Percentiles rank a stretch among this genome's conserved stretches.
Evolutionary conservation across 352 stramenopile genomes (phyloP).

Genomic region (Phytophthora capsici): DNA sequence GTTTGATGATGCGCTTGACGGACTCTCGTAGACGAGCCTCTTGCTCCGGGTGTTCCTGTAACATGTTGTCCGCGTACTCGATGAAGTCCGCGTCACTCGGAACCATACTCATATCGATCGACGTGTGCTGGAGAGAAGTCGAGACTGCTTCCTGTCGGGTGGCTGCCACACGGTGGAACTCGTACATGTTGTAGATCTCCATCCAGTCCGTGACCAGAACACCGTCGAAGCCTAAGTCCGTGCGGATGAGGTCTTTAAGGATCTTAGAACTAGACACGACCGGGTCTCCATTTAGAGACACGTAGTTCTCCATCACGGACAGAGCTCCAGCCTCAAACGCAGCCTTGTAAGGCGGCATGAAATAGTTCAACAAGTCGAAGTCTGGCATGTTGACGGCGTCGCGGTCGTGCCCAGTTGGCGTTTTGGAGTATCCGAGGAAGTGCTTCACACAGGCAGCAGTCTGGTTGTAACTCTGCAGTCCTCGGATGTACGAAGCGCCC

Average conservation of each 20-base stretch:
- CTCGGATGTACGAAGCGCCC: slow-evolving; percentile 58
- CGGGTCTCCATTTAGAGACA: slow-evolving; percentile 88
- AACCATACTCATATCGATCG: slow-evolving; percentile 93
- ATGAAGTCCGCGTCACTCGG: slow-evolving; percentile 45
- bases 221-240: slow-evolving; percentile 81
- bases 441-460: slow-evolving; percentile 86
- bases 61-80: slow-evolving; percentile 42
- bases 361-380: slow-evolving; percentile 79
- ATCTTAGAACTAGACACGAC: slow-evolving; percentile 78
- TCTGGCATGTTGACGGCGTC: slow-evolving; percentile 28
- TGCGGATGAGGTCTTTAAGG: slow-evolving; percentile 71
- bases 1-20: slow-evolving; percentile 57
- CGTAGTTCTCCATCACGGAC: slow-evolving; percentile 93
- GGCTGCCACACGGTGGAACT: slow-evolving; percentile 52
- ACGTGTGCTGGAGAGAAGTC: slow-evolving; percentile 61
- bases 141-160: slow-evolving; percentile 45
- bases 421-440: slow-evolving; percentile 76
- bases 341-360: slow-evolving; percentile 76
- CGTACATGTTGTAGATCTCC: slow-evolving; percentile 89
- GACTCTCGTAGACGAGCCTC: slow-evolving; percentile 54
- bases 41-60: slow-evolving; percentile 37
- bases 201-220: slow-evolving; percentile 90
- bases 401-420: slow-evolving; percentile 10
- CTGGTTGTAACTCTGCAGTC: slow-evolving; percentile 68
- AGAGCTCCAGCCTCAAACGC: slow-evolving; percentile 74